Percentiles rank a stretch among this genome's conserved stretches.
Evolutionary conservation across 805 yeast species (phyloP).

Genomic region (Kockiozyma suomiensis): DNA sequence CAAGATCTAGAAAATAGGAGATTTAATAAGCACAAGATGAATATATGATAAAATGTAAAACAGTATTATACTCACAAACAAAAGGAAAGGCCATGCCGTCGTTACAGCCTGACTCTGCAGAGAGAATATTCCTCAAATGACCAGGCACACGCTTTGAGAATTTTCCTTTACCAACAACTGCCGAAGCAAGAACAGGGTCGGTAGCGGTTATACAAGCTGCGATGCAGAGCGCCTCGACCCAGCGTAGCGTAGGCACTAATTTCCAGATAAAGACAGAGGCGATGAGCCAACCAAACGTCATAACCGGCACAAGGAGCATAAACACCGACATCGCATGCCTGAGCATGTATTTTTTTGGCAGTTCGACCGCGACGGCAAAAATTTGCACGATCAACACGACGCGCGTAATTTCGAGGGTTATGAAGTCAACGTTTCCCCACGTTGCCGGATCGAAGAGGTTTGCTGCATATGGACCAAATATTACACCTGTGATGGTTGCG

Average conservation of each 20-base stretch:
- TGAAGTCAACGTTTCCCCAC: slow-evolving; percentile 84
- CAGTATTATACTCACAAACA: slow-evolving; percentile 47
- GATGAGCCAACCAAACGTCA: slow-evolving; percentile 88
- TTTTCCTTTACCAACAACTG: slow-evolving; percentile 92
- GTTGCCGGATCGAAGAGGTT: slow-evolving; percentile 78
- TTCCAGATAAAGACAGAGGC: slow-evolving; percentile 80
- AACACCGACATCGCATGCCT: slow-evolving; percentile 79
- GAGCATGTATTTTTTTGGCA: slow-evolving; percentile 86
- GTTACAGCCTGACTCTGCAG: slow-evolving; percentile 88
- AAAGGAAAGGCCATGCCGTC: slow-evolving; percentile 98
- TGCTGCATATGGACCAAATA: slow-evolving; percentile 84
- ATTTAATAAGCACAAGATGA: too few species aligned
- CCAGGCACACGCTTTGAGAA: slow-evolving; percentile 91
- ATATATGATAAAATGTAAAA: too few species aligned
- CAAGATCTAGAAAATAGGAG: slow-evolving; percentile 51
- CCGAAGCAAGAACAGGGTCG: slow-evolving; percentile 93
- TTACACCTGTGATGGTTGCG: slow-evolving; percentile 81
- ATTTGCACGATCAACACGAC: slow-evolving; percentile 84
- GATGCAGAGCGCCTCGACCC: slow-evolving; percentile 70
- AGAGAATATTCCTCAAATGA: slow-evolving; percentile 78
- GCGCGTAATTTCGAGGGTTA: slow-evolving; percentile 81
- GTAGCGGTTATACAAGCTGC: slow-evolving; percentile 93
- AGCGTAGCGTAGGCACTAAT: slow-evolving; percentile 70
- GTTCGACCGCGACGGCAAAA: slow-evolving; percentile 91
- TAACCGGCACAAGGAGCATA: slow-evolving; percentile 76